phyloP scores from a whole-genome alignment of 441 rosid species.

The Gossypium laxum region DNA sequence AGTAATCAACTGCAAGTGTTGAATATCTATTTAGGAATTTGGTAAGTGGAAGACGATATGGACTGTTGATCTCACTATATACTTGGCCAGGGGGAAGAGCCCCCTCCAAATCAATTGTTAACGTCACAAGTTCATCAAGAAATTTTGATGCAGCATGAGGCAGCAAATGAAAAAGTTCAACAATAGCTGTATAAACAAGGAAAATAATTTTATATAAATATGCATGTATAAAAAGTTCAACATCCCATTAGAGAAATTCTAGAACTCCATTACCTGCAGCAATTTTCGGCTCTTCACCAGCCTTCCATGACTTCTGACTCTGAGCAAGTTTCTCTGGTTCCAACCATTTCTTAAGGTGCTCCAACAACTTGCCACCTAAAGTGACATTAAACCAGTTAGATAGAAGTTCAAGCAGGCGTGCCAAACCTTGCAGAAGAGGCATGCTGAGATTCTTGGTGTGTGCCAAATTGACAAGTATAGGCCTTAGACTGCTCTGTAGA shows the following conservation, averaged over 20 bases:
- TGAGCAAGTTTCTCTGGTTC: slow-evolving; percentile 97
- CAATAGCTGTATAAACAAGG: slow-evolving; percentile 68
- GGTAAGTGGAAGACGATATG: slow-evolving; percentile 90
- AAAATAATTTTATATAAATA: slow-evolving; percentile 15
- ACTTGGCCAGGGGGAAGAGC: slow-evolving; percentile 86
- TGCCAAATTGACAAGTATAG: slow-evolving; percentile 88
- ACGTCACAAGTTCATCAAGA: slow-evolving; percentile 89
- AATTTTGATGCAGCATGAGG: slow-evolving; percentile 92
- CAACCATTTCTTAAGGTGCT: slow-evolving; percentile 97
- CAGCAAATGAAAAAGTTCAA: slow-evolving; percentile 97
- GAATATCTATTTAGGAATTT: slow-evolving; percentile 91
- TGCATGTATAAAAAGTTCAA: neutral
- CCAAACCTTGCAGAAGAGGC: slow-evolving; percentile 97
- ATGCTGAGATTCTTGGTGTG: slow-evolving; percentile 95
- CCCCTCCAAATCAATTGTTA: slow-evolving; percentile 88
- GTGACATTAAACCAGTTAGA: slow-evolving; percentile 98
- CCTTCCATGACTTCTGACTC: slow-evolving; percentile 88
- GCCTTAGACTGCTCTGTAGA: slow-evolving; percentile 96
- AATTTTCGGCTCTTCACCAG: slow-evolving; percentile 98
- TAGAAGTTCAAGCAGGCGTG: slow-evolving; percentile 92
- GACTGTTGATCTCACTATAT: slow-evolving; percentile 94
- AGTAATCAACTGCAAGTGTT: slow-evolving; percentile 88
- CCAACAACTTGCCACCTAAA: slow-evolving; percentile 90
- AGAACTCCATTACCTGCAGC: slow-evolving; percentile 67
- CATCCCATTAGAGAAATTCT: slow-evolving; percentile 8